Base-by-base conservation (phyloP, 2,329 filamentous ascomycete species). In the Orbilia javanica region DNA sequence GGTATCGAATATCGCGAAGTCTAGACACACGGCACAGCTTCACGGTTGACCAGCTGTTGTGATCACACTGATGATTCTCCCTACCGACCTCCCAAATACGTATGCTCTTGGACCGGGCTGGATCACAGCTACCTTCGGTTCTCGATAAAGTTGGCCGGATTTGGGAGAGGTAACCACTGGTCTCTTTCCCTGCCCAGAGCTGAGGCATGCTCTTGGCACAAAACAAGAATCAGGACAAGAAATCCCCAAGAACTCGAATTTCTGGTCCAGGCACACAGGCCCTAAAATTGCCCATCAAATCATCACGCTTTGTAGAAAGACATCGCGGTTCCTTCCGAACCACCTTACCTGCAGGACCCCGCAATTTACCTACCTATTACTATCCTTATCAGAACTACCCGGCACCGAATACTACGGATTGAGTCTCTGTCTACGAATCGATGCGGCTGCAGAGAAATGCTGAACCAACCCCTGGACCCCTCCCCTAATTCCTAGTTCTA, bases 151-250 rank as follows among this genome's bases (percentile, higher is more conserved):
- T 63, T 55, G 53, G 29, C 73, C 73, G 73, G 31, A 77, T 71
- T 71, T 57, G 57, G 70, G 53, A 22, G 53, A 22, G 55, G 65
- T 25, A 39, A 31, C 39, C 36, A 34, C 34, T 27, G 13, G 31
- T 44, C 50, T 6, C 11, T 39, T 63, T 57, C 52, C 46, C 27
- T 50, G 74, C 67, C 74, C 42, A 70, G 72, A 65, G 44, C 65
- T 60, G 44, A 57, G 53, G 34, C 66, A 57, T 34, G 31, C 27
- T 11, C 74, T 78, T 78, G 74, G 74, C 74, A 15, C 62, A 68
- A 77, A 78, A 78, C 74, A 78, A 78, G 74, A 78, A 71, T 68
- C 74, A 71, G 74, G 67, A 78, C 74, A 72, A 78, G 74, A 78
- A 60, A 48, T 31, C 62, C 74, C 74, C 67, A 78, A 72, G 67